Base-by-base conservation (phyloP, 352 stramenopile genomes). In the Globisporangium paddicum region DNA sequence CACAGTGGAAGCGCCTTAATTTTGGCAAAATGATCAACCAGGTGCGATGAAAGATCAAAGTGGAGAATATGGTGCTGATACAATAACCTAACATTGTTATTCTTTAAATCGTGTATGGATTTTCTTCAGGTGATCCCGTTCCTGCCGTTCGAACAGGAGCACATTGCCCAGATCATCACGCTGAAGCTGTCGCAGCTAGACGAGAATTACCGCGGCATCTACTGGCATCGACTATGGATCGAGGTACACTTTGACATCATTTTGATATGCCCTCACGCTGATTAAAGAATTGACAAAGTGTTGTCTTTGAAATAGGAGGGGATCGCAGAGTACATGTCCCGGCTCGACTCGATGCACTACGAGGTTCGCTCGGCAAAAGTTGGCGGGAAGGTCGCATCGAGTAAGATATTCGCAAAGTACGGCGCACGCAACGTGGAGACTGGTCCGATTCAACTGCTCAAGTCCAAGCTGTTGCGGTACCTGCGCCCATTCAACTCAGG, bases 1-100 rank as follows among this genome's bases (percentile, higher is more conserved):
- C 78, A 4, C 86, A 96, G 57, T 96, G 88, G 88, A 84, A 92
- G 54, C 72, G 87, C 11, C 72, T 96, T 14, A 79, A 89, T 30
- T 96, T 96, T 69, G 86, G 82, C 41, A 96, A 96, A 65, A 90
- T 96, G 75, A 88, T 96, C 42, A 76, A 93, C 63, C 74, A 89
- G 68, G 82, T 92, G 61, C 46, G 59, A 19, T 16, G 8, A 5
- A 6, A n/a, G n/a, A n/a, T n/a, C n/a, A n/a, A n/a, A n/a, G n/a
- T n/a, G n/a, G n/a, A n/a, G n/a, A n/a, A n/a, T n/a, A n/a, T n/a
- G n/a, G n/a, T n/a, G n/a, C n/a, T n/a, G n/a, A n/a, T n/a, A n/a
- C n/a, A n/a, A n/a, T n/a, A n/a, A n/a, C n/a, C n/a, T n/a, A n/a
- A n/a, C n/a, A n/a, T n/a, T n/a, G n/a, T n/a, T n/a, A n/a, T n/a